phyloP scores from a whole-genome alignment of 805 yeast genomes.

The Teunomyces panamensis region DNA sequence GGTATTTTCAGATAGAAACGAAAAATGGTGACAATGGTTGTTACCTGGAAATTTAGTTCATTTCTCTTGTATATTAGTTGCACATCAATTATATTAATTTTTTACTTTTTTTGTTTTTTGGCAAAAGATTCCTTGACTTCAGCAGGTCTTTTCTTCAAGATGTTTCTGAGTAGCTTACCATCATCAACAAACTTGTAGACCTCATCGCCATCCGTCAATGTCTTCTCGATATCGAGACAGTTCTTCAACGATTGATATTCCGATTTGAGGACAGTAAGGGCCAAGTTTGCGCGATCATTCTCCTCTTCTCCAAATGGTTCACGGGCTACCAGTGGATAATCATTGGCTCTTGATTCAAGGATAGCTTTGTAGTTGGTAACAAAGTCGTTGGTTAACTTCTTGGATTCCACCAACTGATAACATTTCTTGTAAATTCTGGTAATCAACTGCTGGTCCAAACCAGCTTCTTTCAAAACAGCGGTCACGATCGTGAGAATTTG shows the following conservation, averaged over 20 bases:
- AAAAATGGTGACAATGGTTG: not conserved
- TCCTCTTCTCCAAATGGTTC: slow-evolving; percentile 14
- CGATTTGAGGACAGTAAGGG: slow-evolving; percentile 52
- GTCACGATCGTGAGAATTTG: slow-evolving; percentile 46
- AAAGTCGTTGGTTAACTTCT: slow-evolving; percentile 43
- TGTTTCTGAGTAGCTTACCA: slow-evolving; percentile 55
- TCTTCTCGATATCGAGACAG: slow-evolving; percentile 30
- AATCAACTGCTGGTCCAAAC: slow-evolving; percentile 28
- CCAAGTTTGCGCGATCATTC: slow-evolving; percentile 40
- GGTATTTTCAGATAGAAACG: not conserved
- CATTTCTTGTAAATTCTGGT: slow-evolving; percentile 57
- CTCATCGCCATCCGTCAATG: slow-evolving; percentile 19
- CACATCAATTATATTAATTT: not conserved
- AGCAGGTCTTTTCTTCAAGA: slow-evolving; percentile 45
- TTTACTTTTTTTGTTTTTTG: slow-evolving; percentile 5
- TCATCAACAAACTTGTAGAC: slow-evolving; percentile 51
- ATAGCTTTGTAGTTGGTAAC: slow-evolving; percentile 30
- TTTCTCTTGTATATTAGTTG: not conserved
- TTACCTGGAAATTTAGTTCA: not conserved
- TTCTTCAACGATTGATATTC: slow-evolving; percentile 52
- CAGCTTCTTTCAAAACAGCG: slow-evolving; percentile 20
- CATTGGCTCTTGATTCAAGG: slow-evolving; percentile 32
- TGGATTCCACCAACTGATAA: slow-evolving; percentile 55
- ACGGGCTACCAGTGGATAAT: slow-evolving; percentile 46
- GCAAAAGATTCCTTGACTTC: slow-evolving; percentile 4